Conservation (phyloP, 805 yeast species). For the Schizosaccharomyces japonicus region DNA sequence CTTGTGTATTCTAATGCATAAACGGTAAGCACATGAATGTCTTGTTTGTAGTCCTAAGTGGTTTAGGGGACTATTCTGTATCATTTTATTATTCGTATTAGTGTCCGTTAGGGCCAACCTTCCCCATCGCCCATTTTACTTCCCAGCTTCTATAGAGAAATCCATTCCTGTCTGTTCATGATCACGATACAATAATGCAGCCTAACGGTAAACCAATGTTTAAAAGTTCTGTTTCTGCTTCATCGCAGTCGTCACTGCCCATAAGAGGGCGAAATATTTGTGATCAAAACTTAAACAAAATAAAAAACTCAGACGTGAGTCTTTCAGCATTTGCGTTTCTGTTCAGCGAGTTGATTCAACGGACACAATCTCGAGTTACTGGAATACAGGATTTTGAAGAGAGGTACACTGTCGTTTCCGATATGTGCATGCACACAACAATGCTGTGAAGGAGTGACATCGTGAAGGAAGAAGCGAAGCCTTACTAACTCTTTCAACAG, state of each 20-base stretch:
- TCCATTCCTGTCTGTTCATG: no score
- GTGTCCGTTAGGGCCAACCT: no score
- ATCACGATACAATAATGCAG: no score
- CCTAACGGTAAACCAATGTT: neutral
- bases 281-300: slow-evolving; percentile 42
- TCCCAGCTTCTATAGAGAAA: no score
- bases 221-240: neutral
- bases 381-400: slow-evolving; percentile 45
- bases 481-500: slow-evolving; percentile 12
- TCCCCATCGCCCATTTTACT: no score
- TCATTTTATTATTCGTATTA: no score
- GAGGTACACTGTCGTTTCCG: slow-evolving; percentile 10
- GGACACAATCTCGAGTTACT: slow-evolving; percentile 34
- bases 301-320: slow-evolving; percentile 38
- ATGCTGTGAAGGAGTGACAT: neutral
- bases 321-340: slow-evolving; percentile 43
- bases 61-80: no score
- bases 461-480: no score
- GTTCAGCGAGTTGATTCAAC: slow-evolving; percentile 45
- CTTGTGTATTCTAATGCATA: no score
- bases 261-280: slow-evolving; percentile 21
- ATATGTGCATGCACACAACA: neutral
- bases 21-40: no score
- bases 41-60: no score
- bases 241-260: neutral